These are phyloP conservation scores for Aureobasidium subglaciale DNA, from an alignment of 2,329 filamentous ascomycete species.

Conservation along the genomic window DNA sequence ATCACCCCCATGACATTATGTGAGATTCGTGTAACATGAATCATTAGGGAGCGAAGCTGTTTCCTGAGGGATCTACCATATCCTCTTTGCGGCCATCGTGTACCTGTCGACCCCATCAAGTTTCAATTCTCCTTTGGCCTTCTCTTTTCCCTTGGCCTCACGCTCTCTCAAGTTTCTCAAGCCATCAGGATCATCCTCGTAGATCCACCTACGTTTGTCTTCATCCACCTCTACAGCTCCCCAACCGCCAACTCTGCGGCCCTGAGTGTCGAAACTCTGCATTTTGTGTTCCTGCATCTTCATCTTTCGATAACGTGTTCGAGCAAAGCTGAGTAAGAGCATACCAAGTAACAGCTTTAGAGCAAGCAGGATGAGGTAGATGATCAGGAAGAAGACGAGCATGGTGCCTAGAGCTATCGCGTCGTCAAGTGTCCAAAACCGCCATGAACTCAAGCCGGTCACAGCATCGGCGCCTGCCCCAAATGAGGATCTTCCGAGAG, in stretches of 20 bases:
- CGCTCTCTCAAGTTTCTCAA: conserved; percentile 53
- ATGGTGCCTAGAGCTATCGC: conserved; percentile 71
- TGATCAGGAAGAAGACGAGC: conserved; percentile 74
- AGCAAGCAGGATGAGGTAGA: conserved; percentile 78
- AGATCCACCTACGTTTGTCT: conserved; percentile 77
- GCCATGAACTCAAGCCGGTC: conserved; percentile 27
- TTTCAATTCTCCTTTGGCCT: conserved; percentile 43
- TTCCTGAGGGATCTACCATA: no score
- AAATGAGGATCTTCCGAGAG: conserved; percentile 67
- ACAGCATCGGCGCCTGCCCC: conserved; percentile 35
- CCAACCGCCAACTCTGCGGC: conserved; percentile 71
- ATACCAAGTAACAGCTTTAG: conserved; percentile 74
- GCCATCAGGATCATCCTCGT: conserved; percentile 73
- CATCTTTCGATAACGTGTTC: conserved; percentile 74
- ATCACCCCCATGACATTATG: no score
- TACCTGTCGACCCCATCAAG: conserved; percentile 69
- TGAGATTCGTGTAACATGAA: no score
- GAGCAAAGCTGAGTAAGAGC: conserved; percentile 70
- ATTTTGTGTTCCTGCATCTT: conserved; percentile 54
- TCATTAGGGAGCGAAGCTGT: conserved; percentile 59
- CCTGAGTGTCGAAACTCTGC: conserved; percentile 54
- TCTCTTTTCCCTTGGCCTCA: conserved; percentile 51
- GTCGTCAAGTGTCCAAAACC: conserved; percentile 61
- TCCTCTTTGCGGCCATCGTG: conserved; percentile 93
- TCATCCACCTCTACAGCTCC: conserved; percentile 84